Conservation (phyloP, 2,329 filamentous ascomycete species). For the Paramyrothecium roridum region DNA sequence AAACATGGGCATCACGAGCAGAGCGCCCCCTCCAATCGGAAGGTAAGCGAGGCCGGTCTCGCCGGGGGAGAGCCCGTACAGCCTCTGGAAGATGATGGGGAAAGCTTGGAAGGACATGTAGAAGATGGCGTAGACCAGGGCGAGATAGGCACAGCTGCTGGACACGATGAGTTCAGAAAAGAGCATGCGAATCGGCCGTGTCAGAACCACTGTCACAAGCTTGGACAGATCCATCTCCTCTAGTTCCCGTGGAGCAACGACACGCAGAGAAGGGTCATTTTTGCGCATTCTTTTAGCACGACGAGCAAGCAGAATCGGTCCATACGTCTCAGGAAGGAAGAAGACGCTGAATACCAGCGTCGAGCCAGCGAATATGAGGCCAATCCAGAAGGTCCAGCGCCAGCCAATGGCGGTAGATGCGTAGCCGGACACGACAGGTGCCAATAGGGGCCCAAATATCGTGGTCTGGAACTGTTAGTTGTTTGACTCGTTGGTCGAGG, state of each 20-base stretch:
- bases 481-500: background rate
- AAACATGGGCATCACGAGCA: conserved; percentile 58
- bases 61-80: conserved; percentile 63
- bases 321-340: conserved; percentile 63
- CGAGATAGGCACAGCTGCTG: conserved; percentile 66
- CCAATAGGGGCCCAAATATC: conserved; percentile 62
- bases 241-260: conserved; percentile 61
- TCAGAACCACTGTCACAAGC: conserved; percentile 66
- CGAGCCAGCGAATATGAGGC: conserved; percentile 62
- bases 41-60: conserved; percentile 66
- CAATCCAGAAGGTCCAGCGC: conserved; percentile 71
- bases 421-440: conserved; percentile 64
- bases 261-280: conserved; percentile 44
- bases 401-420: conserved; percentile 56
- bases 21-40: conserved; percentile 62
- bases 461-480: conserved; percentile 43
- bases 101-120: conserved; percentile 77
- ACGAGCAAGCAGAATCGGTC: conserved; percentile 52
- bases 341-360: conserved; percentile 55
- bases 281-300: conserved; percentile 57
- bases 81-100: conserved; percentile 62
- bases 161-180: conserved; percentile 70
- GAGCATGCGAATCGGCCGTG: conserved; percentile 70
- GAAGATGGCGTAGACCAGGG: conserved; percentile 64
- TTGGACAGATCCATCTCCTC: conserved; percentile 55